Conservation (phyloP, 2,329 filamentous ascomycete species). For the Periconia sp. region DNA sequence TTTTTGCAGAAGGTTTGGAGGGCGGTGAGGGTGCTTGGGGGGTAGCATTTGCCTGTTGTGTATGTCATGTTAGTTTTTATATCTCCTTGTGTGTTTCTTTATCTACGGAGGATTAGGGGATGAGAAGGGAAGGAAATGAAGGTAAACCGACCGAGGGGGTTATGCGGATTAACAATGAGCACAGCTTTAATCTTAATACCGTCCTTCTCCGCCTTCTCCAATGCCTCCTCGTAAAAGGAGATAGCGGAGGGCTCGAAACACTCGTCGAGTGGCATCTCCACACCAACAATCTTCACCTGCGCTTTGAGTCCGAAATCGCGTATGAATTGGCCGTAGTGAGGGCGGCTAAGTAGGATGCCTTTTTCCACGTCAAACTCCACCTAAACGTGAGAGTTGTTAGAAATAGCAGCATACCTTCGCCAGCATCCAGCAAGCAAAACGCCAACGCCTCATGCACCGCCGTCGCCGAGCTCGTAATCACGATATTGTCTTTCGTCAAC, state of each 20-base stretch:
- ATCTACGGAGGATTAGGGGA: too few relatives aligned
- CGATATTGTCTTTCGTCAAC: slow-evolving; percentile 41
- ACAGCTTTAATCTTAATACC: slow-evolving; percentile 44
- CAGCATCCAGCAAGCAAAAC: slow-evolving; percentile 46
- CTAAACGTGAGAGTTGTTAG: too few relatives aligned
- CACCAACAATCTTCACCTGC: slow-evolving; percentile 12
- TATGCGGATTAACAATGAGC: slow-evolving; percentile 49
- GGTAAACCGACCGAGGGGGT: slow-evolving; percentile 34
- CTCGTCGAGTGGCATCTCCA: slow-evolving; percentile 17
- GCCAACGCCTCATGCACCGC: slow-evolving; percentile 48
- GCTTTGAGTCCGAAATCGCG: slow-evolving; percentile 52
- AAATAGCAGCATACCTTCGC: slow-evolving; percentile 43
- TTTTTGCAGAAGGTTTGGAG: slow-evolving; percentile 31
- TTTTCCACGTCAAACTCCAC: slow-evolving; percentile 44
- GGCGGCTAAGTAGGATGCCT: slow-evolving; percentile 28
- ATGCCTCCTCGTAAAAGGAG: slow-evolving; percentile 42
- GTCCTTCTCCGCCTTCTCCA: slow-evolving; percentile 29
- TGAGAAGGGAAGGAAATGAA: slow-evolving; percentile 8
- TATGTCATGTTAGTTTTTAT: slow-evolving; percentile 15
- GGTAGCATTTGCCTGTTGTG: background rate
- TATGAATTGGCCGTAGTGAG: slow-evolving; percentile 53
- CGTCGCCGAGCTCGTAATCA: slow-evolving; percentile 46
- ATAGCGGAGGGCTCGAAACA: slow-evolving; percentile 29
- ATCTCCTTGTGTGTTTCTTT: background rate
- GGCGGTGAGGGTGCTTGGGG: slow-evolving; percentile 30